These are phyloP conservation scores for Colletotrichum plurivorum DNA, from an alignment of 2,329 filamentous ascomycete species.

Conservation along the genomic window DNA sequence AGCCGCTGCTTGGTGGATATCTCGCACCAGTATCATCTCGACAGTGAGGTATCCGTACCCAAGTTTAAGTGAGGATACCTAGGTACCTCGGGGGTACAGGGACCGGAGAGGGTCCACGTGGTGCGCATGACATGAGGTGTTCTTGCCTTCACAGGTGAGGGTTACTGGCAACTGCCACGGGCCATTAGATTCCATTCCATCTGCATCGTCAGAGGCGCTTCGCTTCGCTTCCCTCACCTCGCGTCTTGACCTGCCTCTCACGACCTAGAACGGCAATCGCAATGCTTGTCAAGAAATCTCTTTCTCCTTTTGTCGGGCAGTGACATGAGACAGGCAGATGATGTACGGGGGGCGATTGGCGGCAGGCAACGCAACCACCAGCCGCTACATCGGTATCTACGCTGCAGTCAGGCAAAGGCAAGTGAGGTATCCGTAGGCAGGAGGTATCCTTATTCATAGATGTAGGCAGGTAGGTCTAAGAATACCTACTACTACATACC, in stretches of 20 bases:
- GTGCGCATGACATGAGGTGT: constrained; percentile 37
- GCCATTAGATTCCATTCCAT: not conserved
- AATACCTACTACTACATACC: not conserved
- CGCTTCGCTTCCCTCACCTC: not conserved
- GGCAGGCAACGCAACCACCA: not conserved
- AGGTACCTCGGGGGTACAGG: constrained; percentile 7
- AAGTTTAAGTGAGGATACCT: too few relatives aligned
- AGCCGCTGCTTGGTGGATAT: too few relatives aligned
- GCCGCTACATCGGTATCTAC: not conserved
- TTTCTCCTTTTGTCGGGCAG: constrained; percentile 4
- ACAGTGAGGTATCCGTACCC: too few relatives aligned
- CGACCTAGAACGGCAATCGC: not conserved
- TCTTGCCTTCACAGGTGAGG: constrained; percentile 6
- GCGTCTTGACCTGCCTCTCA: not conserved
- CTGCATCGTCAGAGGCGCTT: not conserved
- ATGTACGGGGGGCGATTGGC: not conserved
- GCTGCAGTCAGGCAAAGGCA: not conserved
- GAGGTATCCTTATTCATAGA: not conserved
- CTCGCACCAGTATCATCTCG: too few relatives aligned
- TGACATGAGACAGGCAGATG: not conserved
- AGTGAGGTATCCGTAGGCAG: not conserved
- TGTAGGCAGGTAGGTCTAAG: not conserved
- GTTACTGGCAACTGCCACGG: not conserved
- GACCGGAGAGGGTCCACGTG: constrained; percentile 41
- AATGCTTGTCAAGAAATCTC: not conserved